These are phyloP conservation scores for Aphanomyces invadans DNA, from an alignment of 352 stramenopile genomes.

Conservation along the genomic window DNA sequence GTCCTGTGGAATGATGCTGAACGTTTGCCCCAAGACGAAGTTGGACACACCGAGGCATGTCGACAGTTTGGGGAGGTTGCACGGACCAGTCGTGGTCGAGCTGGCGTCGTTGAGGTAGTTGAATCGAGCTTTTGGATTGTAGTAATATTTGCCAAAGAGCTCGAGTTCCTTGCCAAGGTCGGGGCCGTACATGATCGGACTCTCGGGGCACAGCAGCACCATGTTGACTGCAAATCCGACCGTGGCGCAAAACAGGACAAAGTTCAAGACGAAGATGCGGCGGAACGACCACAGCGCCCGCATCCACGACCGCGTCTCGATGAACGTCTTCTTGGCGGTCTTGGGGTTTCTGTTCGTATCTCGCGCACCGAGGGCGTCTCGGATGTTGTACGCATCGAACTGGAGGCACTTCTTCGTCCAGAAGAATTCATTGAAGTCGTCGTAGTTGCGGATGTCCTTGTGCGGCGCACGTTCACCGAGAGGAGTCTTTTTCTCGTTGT, in stretches of 20 bases:
- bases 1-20: conserved; percentile 48
- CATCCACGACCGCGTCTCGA: conserved; percentile 67
- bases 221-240: conserved; percentile 65
- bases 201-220: conserved; percentile 67
- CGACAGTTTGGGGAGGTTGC: conserved; percentile 57
- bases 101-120: conserved; percentile 26
- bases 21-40: conserved; percentile 37
- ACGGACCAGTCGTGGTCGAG: conserved; percentile 28
- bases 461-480: conserved; percentile 62
- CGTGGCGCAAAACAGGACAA: conserved; percentile 50
- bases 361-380: conserved; percentile 53
- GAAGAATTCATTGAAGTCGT: conserved; percentile 86
- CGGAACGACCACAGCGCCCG: conserved; percentile 67
- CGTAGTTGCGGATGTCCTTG: conserved; percentile 72
- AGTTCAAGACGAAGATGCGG: conserved; percentile 77
- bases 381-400: conserved; percentile 55
- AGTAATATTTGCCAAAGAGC: conserved; percentile 1
- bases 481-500: conserved; percentile 32
- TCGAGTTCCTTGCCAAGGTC: conserved; percentile 29
- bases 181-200: conserved; percentile 58
- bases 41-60: conserved; percentile 51
- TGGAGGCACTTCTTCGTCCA: conserved; percentile 82
- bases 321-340: conserved; percentile 72
- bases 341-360: conserved; percentile 77
- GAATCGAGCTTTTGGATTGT: neutral